Conservation (phyloP, 2,329 filamentous ascomycete genomes). For the Harringtonia lauricola region DNA sequence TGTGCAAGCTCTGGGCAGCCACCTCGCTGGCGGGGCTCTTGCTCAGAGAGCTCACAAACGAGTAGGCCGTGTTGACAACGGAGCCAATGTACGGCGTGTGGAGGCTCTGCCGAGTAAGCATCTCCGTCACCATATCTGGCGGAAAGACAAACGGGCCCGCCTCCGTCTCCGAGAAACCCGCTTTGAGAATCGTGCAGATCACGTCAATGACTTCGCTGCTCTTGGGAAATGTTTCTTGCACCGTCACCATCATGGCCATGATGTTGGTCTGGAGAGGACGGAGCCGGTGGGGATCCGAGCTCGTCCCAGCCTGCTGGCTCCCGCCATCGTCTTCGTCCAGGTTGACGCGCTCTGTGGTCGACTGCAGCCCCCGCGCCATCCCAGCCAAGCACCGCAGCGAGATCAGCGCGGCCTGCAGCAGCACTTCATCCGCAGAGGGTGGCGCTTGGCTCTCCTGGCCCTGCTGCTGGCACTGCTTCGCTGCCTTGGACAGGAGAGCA, state of each 20-base stretch:
- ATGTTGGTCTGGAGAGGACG: constrained; percentile 32
- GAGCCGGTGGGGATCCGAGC: constrained; percentile 12
- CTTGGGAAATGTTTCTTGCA: constrained; percentile 40
- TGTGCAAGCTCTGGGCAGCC: constrained; percentile 31
- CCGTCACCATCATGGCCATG: constrained; percentile 32
- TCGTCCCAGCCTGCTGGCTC: neutral
- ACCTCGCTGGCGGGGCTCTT: constrained; percentile 31
- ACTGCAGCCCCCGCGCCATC: constrained; percentile 63
- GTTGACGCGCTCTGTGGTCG: constrained; percentile 55
- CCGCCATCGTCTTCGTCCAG: constrained; percentile 34
- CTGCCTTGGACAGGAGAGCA: constrained; percentile 12
- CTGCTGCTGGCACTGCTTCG: constrained; percentile 13
- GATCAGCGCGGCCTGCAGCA: constrained; percentile 37
- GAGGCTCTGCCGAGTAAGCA: constrained; percentile 47
- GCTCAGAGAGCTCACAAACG: constrained; percentile 52
- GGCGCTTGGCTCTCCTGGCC: neutral
- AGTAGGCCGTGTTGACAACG: constrained; percentile 60
- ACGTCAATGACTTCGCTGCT: constrained; percentile 61
- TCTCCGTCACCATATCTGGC: constrained; percentile 51
- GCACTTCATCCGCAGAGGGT: constrained; percentile 27
- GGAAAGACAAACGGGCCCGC: constrained; percentile 71
- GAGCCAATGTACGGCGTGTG: constrained; percentile 57
- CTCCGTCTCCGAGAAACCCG: constrained; percentile 64
- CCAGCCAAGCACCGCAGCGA: constrained; percentile 57
- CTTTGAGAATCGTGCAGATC: constrained; percentile 59